Evolutionary conservation across 192 early-diverging fungal genomes (phyloP), one percentile per base, ranked within the genome.

Genomic region (Umbelopsis sp.): DNA sequence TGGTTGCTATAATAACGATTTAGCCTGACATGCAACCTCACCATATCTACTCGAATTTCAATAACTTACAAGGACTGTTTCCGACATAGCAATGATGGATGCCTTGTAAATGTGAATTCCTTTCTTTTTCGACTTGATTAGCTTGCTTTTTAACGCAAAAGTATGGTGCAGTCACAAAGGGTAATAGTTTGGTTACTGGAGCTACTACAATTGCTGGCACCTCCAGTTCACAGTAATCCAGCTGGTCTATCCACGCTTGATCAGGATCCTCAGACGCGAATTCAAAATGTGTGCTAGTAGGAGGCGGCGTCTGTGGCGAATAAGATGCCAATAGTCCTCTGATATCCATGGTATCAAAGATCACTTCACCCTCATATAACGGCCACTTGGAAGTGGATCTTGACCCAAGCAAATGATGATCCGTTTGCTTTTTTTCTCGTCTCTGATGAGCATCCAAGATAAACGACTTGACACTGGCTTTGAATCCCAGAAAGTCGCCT

Each of bases 121-220:
- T 11, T 18, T 35, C 30, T 25, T 35, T 61, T 61, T 61, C 55
- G 5, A 16, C 55, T 30, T 61, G 9, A n/a, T 61, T 61, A 10
- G 55, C 55, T 61, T 15, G 21, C 30, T 61, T 61, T 33, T 25
- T 23, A 25, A 61, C 13, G 30, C 55, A 27, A 27, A 87, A 66
- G 50, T 80, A 77, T 1, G 87, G 87, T 33, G 80, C 49, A 76
- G 80, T 85, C 25, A 82, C 71, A 46, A 88, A 88, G 3, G 87
- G 78, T 15, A 83, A 70, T 64, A 86, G 78, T 37, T 58, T 58
- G 0, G 64, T 61, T 27, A 20, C 52, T 33, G 68, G 67, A 53
- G 64, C 69, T 8, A 83, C 66, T 2, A 76, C n/a, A 5, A 68
- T 70, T 44, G 69, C 33, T 7, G 51, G 52, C 8, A 20, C 70